Base-by-base conservation (phyloP, 495 filamentous ascomycete genomes). In the Trichoderma orchidacearum region DNA sequence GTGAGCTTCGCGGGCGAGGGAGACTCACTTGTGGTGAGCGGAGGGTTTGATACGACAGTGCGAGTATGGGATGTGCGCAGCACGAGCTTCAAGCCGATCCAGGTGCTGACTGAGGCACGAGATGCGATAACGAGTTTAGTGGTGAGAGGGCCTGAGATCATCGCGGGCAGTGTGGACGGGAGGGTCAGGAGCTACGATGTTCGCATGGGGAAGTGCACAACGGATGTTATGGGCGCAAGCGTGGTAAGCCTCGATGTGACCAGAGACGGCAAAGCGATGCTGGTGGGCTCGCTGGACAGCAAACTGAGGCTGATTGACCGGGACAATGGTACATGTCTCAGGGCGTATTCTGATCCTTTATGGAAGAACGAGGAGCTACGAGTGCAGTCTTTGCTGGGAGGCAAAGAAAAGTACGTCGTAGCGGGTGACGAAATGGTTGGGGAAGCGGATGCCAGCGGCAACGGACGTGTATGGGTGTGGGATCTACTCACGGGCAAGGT, bases 91-190 rank as follows among this genome's bases (percentile, higher is more conserved):
- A 89, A 86, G 63, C 83, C 91, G 0, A 79, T 96, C 30, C 88
- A 95, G 70, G 80, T 83, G 11, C 75, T 96, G 13, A 69, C 70
- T 5, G 91, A 96, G 55, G 90, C 91, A 5, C 76, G 73, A 60
- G 93, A 97, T 65, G 83, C 82, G 34, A 78, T 97, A 28, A 82
- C 75, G 5, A 74, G 72, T 52, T 66, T 96, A 0, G 78, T 72
- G 27, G 74, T 82, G 1, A 59, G 65, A 2, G 80, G 72, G 3
- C 63, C 67, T 13, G 82, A 86, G 69, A 78, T 93, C 58, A 60
- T 83, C 3, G 75, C 74, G 5, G 92, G 87, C 0, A 90, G 89
- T 66, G 91, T 96, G 32, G 93, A 98, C 70, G 93, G 90, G 18
- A 77, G 85, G 59, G 78, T 90, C 7, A 77, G 94, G 56, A 72